phyloP scores from a whole-genome alignment of 2,329 filamentous ascomycete species.

The Huntiella moniliformis region DNA sequence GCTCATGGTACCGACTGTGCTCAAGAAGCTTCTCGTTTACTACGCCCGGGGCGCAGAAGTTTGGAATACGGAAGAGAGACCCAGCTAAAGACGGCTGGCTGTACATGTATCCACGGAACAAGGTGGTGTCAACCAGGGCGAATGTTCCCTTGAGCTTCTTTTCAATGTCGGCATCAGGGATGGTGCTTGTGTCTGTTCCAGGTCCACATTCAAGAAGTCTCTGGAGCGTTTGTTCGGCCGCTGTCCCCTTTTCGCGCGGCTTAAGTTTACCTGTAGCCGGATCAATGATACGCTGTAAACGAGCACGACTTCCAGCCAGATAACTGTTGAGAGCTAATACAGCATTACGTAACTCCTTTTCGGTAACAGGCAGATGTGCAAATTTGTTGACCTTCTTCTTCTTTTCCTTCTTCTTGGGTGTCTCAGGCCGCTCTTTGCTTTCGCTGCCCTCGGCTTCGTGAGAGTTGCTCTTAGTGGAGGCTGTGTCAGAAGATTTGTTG shows the following conservation, averaged over 20 bases:
- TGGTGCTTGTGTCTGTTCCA: slow-evolving; percentile 16
- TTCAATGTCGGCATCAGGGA: slow-evolving; percentile 43
- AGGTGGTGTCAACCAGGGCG: slow-evolving; percentile 73
- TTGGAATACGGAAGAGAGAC: slow-evolving; percentile 83
- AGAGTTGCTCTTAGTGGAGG: slow-evolving; percentile 21
- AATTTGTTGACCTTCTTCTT: slow-evolving; percentile 21
- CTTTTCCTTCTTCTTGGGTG: slow-evolving; percentile 15
- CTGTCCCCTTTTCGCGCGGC: slow-evolving; percentile 24
- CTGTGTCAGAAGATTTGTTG: slow-evolving; percentile 9
- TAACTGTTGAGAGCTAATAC: slow-evolving; percentile 73
- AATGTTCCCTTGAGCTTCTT: slow-evolving; percentile 58
- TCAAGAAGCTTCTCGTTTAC: slow-evolving; percentile 86
- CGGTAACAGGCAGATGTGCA: slow-evolving; percentile 42
- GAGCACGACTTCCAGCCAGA: slow-evolving; percentile 63
- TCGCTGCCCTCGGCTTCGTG: slow-evolving; percentile 35
- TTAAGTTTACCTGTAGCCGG: slow-evolving; percentile 44
- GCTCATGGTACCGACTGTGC: slow-evolving; percentile 71
- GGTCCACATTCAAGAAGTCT: slow-evolving; percentile 20
- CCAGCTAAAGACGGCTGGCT: slow-evolving; percentile 68
- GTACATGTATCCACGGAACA: slow-evolving; percentile 93
- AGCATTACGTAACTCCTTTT: slow-evolving; percentile 67
- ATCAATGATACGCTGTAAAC: slow-evolving; percentile 42
- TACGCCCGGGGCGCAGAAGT: slow-evolving; percentile 91
- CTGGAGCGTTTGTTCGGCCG: slow-evolving; percentile 32
- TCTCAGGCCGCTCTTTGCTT: slow-evolving; percentile 18